Conservation (phyloP, 2,329 filamentous ascomycete genomes). For the Lachnellula arida region DNA sequence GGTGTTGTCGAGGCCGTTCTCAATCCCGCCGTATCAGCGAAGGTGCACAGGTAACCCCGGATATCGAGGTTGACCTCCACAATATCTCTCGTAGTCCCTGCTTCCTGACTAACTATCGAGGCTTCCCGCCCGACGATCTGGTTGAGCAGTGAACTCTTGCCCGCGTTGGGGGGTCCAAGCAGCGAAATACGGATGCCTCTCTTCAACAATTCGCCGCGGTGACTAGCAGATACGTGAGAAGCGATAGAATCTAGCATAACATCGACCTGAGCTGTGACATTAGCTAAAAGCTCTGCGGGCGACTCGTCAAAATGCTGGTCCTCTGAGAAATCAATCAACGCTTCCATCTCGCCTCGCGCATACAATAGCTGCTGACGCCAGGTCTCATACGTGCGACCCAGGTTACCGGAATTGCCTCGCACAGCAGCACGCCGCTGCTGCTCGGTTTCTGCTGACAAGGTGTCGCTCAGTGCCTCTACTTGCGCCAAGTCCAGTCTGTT, state of each 20-base stretch:
- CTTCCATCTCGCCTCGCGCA: constrained; percentile 87
- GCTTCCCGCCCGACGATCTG: constrained; percentile 85
- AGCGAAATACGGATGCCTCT: constrained; percentile 83
- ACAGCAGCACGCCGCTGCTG: constrained; percentile 87
- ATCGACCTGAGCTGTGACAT: constrained; percentile 61
- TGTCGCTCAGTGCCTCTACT: constrained; percentile 62
- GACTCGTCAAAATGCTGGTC: constrained; percentile 96
- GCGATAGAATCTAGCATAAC: constrained; percentile 58
- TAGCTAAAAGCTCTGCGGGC: constrained; percentile 63
- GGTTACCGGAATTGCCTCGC: constrained; percentile 63
- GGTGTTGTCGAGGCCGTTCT: constrained; percentile 41
- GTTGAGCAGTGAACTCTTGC: constrained; percentile 93
- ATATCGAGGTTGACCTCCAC: constrained; percentile 90
- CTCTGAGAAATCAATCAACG: constrained; percentile 93
- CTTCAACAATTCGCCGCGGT: constrained; percentile 76
- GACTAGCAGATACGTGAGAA: constrained; percentile 69
- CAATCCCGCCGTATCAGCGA: constrained; percentile 92
- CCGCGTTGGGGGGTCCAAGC: constrained; percentile 86
- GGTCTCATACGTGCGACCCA: constrained; percentile 71
- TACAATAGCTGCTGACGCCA: constrained; percentile 77
- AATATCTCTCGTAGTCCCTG: constrained; percentile 89
- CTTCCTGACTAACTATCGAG: constrained; percentile 89
- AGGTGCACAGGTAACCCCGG: constrained; percentile 83
- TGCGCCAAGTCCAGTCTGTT: constrained; percentile 81
- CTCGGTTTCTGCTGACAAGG: constrained; percentile 71